Evolutionary conservation across 768 basidiomycete genomes (phyloP).

Genomic region (Mycena metata): DNA sequence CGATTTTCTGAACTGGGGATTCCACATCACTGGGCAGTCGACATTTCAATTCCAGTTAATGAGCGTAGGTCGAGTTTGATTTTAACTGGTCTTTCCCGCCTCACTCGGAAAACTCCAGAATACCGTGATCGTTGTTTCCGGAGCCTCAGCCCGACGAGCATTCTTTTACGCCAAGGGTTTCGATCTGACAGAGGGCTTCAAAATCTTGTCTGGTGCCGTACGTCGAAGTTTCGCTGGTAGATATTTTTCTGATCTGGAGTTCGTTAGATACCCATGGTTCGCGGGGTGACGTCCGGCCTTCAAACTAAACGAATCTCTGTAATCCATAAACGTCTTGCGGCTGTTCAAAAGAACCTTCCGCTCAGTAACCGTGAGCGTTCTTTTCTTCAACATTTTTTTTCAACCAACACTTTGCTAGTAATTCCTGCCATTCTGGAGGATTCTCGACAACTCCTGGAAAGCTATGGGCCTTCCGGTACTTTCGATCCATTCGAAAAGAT

Average conservation of each 20-base stretch:
- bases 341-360: constrained; percentile 72
- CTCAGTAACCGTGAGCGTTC: constrained; percentile 67
- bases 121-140: constrained; percentile 82
- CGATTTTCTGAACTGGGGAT: constrained; percentile 82
- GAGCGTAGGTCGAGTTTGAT: constrained; percentile 54
- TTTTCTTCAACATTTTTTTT: constrained; percentile 28
- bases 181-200: constrained; percentile 85
- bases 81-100: constrained; percentile 29
- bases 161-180: constrained; percentile 80
- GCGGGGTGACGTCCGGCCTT: constrained; percentile 80
- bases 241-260: constrained; percentile 25
- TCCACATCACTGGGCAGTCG: constrained; percentile 73
- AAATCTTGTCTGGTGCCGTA: constrained; percentile 83
- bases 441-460: constrained; percentile 69
- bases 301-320: constrained; percentile 70
- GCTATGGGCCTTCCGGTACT: constrained; percentile 74
- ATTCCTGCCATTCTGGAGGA: constrained; percentile 77
- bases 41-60: constrained; percentile 80
- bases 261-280: constrained; percentile 79
- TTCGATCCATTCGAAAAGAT: constrained; percentile 81
- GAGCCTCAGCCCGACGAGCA: constrained; percentile 74
- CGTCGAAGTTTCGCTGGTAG: constrained; percentile 47
- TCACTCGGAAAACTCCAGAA: constrained; percentile 60
- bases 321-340: constrained; percentile 80
- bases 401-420: constrained; percentile 56